phyloP scores from a whole-genome alignment of 2,329 filamentous ascomycete genomes.

The Purpureocillium lavendulum region DNA sequence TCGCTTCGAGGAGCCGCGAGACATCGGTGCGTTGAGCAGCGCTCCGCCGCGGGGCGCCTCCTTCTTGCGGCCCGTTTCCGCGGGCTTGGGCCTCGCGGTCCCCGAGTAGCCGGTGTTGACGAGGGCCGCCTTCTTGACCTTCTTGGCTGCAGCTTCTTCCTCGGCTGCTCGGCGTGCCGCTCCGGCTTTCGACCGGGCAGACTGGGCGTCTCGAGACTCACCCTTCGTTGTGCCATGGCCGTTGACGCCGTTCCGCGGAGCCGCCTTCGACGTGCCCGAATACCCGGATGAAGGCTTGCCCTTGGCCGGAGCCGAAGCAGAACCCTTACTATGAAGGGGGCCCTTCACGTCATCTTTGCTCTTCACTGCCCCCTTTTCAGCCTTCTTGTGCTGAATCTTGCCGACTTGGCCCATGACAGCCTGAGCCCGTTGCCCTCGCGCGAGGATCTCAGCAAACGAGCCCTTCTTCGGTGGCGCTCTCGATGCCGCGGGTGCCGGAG shows the following conservation, averaged over 20 bases:
- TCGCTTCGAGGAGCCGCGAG: constrained; percentile 18
- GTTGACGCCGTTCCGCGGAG: constrained; percentile 13
- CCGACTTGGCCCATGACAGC: constrained; percentile 53
- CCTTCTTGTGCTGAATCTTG: constrained; percentile 66
- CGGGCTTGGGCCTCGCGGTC: constrained; percentile 51
- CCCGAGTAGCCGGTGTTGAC: constrained; percentile 60
- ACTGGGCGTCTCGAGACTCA: constrained; percentile 1
- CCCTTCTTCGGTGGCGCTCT: constrained; percentile 57
- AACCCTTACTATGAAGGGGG: constrained; percentile 13
- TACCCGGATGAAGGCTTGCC: constrained; percentile 17
- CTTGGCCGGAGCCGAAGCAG: constrained; percentile 18
- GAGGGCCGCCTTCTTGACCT: constrained; percentile 50
- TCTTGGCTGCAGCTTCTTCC: constrained; percentile 41
- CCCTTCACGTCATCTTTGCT: constrained; percentile 36
- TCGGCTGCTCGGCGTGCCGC: constrained; percentile 14
- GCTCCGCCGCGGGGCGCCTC: constrained; percentile 29
- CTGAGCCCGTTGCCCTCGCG: constrained; percentile 60
- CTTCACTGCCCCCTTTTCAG: constrained; percentile 53
- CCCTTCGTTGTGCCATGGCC: constrained; percentile 8
- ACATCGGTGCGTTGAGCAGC: constrained; percentile 24
- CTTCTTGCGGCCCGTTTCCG: constrained; percentile 21
- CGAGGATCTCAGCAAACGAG: constrained; percentile 67
- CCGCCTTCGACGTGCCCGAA: constrained; percentile 21
- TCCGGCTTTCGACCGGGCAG: constrained; percentile 2
- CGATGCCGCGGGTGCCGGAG: constrained; percentile 30